phyloP scores from a whole-genome alignment of 1,284 basidiomycete species.

The Cryptococcus sp. region DNA sequence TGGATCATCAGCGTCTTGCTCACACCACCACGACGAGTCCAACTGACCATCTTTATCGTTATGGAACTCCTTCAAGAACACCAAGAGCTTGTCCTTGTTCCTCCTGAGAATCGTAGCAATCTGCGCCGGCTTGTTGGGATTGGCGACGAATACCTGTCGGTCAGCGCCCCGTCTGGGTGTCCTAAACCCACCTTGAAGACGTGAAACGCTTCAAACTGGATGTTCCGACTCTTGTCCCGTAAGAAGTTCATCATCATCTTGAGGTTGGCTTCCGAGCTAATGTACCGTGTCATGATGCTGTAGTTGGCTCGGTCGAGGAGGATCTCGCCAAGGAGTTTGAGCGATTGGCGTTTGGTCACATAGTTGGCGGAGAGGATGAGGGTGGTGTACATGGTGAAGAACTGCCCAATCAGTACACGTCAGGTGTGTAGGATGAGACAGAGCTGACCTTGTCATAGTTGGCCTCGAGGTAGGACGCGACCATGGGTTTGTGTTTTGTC shows the following conservation, averaged over 20 bases:
- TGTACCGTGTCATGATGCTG: slow-evolving; percentile 97
- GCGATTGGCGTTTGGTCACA: slow-evolving; percentile 97
- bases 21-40: background rate
- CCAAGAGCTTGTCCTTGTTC: slow-evolving; percentile 89
- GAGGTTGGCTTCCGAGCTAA: slow-evolving; percentile 79
- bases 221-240: slow-evolving; percentile 95
- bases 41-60: slow-evolving; percentile 89
- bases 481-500: slow-evolving; percentile 94
- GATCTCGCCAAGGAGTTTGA: slow-evolving; percentile 97
- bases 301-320: slow-evolving; percentile 96
- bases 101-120: slow-evolving; percentile 85
- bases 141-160: slow-evolving; percentile 87
- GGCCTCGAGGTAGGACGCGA: slow-evolving; percentile 89
- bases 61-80: slow-evolving; percentile 88
- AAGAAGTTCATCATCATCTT: slow-evolving; percentile 99
- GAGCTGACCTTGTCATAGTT: slow-evolving; percentile 82
- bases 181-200: slow-evolving; percentile 82
- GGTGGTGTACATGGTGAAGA: slow-evolving; percentile 90
- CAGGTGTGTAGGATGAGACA: background rate
- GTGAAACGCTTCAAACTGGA: slow-evolving; percentile 99
- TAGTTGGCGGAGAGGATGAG: slow-evolving; percentile 92
- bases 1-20: slow-evolving; percentile 32
- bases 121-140: slow-evolving; percentile 95
- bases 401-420: slow-evolving; percentile 53
- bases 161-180: slow-evolving; percentile 1